phyloP scores from a whole-genome alignment of 2,329 filamentous ascomycete genomes.

The Albifimbria verrucaria region DNA sequence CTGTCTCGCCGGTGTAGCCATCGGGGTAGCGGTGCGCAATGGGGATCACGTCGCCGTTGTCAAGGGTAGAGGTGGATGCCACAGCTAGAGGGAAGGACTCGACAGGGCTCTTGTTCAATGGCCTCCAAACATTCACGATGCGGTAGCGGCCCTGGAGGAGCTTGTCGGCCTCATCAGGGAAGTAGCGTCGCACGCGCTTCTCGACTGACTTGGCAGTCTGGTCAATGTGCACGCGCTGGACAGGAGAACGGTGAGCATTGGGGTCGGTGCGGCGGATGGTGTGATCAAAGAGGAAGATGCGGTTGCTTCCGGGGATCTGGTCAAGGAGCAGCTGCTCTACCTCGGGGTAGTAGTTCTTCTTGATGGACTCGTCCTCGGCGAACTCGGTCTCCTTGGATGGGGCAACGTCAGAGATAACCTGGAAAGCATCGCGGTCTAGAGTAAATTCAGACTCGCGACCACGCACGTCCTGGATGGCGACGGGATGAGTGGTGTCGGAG shows the following conservation, averaged over 20 bases:
- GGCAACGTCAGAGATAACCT: conserved; percentile 56
- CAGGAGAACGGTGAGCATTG: conserved; percentile 61
- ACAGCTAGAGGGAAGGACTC: conserved; percentile 67
- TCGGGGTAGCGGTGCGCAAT: conserved; percentile 69
- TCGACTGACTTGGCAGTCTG: conserved; percentile 67
- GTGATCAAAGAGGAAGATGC: conserved; percentile 80
- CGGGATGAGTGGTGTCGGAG: conserved; percentile 41
- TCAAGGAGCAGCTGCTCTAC: conserved; percentile 69
- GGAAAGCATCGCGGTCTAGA: conserved; percentile 74
- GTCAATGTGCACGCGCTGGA: conserved; percentile 75
- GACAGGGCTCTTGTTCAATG: conserved; percentile 55
- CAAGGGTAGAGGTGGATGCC: conserved; percentile 60
- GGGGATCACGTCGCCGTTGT: conserved; percentile 62
- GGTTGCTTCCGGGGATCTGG: conserved; percentile 61
- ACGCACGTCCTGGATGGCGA: conserved; percentile 70
- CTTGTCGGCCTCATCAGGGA: conserved; percentile 62
- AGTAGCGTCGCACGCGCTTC: conserved; percentile 65
- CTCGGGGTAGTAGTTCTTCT: conserved; percentile 77
- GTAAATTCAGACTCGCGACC: conserved; percentile 63
- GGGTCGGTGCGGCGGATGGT: conserved; percentile 70
- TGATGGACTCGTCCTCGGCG: conserved; percentile 65
- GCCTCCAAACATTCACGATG: conserved; percentile 86
- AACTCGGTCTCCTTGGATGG: conserved; percentile 53
- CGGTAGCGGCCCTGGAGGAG: conserved; percentile 69
- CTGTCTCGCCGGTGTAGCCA: conserved; percentile 69